phyloP scores from a whole-genome alignment of 495 filamentous ascomycete species.

The Talaromyces wortmannii region DNA sequence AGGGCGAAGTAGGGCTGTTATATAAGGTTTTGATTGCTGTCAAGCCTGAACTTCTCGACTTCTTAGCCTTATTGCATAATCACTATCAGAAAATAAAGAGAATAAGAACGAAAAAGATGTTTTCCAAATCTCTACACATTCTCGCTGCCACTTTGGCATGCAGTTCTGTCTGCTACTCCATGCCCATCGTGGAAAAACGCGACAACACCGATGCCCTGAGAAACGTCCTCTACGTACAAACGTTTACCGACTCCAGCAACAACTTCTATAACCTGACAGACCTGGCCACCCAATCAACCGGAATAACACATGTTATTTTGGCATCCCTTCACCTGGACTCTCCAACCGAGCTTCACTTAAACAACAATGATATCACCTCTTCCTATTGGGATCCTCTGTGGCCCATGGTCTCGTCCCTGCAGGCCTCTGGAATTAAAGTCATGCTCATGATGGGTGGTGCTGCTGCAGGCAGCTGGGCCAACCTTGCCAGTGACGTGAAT shows the following conservation, averaged over 20 bases:
- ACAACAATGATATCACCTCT: slow-evolving; percentile 50
- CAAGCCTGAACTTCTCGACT: too few species aligned
- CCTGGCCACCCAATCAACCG: slow-evolving; percentile 18
- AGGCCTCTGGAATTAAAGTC: slow-evolving; percentile 59
- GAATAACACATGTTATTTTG: slow-evolving; percentile 68
- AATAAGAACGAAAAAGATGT: too few species aligned
- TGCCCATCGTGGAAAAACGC: too few species aligned
- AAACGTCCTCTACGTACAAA: slow-evolving; percentile 1
- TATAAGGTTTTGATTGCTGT: too few species aligned
- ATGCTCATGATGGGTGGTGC: slow-evolving; percentile 81
- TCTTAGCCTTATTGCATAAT: too few species aligned
- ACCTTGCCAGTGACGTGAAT: slow-evolving; percentile 46
- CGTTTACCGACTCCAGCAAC: not conserved
- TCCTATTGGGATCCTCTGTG: slow-evolving; percentile 53
- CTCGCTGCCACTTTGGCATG: too few species aligned
- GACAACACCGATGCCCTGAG: not conserved
- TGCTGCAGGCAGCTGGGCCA: slow-evolving; percentile 57
- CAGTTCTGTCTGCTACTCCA: too few species aligned
- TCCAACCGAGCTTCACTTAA: slow-evolving; percentile 56
- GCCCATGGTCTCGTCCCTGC: slow-evolving; percentile 60
- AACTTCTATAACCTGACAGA: slow-evolving; percentile 1
- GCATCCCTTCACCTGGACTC: slow-evolving; percentile 76
- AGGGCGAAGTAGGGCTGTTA: too few species aligned
- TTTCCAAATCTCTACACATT: too few species aligned
- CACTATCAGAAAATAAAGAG: too few species aligned